Evolutionary conservation across 2,329 filamentous ascomycete genomes (phyloP), one percentile per base, ranked within the genome.

Genomic region (Colletotrichum sublineola): DNA sequence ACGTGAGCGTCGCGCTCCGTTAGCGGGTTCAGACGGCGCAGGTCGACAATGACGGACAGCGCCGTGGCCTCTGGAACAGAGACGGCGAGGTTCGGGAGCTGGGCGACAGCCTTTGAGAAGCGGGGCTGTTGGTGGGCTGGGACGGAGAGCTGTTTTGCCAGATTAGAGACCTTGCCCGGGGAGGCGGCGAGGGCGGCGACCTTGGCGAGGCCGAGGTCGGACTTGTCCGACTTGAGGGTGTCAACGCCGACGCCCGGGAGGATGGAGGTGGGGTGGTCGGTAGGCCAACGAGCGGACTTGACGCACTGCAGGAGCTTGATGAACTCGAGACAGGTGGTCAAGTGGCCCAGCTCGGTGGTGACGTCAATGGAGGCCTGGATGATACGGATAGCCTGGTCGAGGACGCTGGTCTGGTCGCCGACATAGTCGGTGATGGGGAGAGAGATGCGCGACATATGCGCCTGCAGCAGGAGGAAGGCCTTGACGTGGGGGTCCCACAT

Each of bases 401-500:
- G 88, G 3, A 99, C 96, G 65, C 89, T 92, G 14, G 89, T 92
- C 82, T 97, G 94, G 81, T 99, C 96, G 77, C 96, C 96, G 3
- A 99, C 95, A 79, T 99, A 99, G 86, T 99, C 96, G 0, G 94
- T 92, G 70, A 99, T 98, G 4, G 97, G 97, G 4, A 99, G 90
- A 67, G 96, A 91, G 76, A 98, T 92, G 69, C 96, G 93, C 29
- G 93, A 94, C 90, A 99, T 97, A 82, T 98, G 95, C 0, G 96
- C 95, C 82, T 99, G 97, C 0, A 99, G 88, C 1, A 99, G 88
- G 48, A 99, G 85, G 84, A 98, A 98, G 0, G 96, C 91, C 82
- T 99, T 99, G 79, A 98, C 94, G 79, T 99, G 96, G 0, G 96
- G 96, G 84, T 99, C 96, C 96, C 96, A 99, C 91, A 99, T 93